These are phyloP conservation scores for Ascochyta pisi DNA, from an alignment of 2,329 filamentous ascomycete genomes.

Conservation along the genomic window DNA sequence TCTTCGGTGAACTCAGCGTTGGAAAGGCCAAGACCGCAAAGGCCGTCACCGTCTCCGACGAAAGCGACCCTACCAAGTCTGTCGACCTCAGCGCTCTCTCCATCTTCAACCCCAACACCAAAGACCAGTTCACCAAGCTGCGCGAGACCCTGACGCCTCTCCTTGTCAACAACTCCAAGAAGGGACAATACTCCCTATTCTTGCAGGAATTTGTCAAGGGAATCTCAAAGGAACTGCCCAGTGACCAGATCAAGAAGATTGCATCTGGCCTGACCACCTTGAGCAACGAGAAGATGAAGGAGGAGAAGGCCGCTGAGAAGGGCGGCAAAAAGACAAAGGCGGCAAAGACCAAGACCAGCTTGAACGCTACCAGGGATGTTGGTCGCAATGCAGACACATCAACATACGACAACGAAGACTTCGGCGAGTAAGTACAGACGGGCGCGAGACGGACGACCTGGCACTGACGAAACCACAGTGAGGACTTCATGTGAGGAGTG, in stretches of 20 bases:
- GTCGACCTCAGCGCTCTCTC: conserved; percentile 81
- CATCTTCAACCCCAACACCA: conserved; percentile 88
- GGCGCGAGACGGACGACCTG: neutral
- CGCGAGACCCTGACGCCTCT: conserved; percentile 81
- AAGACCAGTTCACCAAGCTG: conserved; percentile 82
- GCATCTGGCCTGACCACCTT: conserved; percentile 85
- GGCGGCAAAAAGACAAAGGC: conserved; percentile 97
- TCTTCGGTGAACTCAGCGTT: conserved; percentile 80
- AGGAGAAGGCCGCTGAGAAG: conserved; percentile 95
- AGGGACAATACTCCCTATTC: conserved; percentile 89
- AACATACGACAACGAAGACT: conserved; percentile 81
- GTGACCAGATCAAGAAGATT: conserved; percentile 96
- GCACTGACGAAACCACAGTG: conserved; percentile 39
- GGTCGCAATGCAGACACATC: conserved; percentile 70
- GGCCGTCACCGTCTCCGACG: conserved; percentile 71
- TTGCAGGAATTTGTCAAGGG: conserved; percentile 90
- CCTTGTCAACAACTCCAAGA: conserved; percentile 76
- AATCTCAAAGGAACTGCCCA: conserved; percentile 84
- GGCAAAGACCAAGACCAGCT: conserved; percentile 88
- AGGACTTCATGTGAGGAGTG: conserved; percentile 48
- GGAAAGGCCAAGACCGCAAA: conserved; percentile 74
- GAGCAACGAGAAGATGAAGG: conserved; percentile 97
- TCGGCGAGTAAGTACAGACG: conserved; percentile 76
- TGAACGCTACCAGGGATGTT: conserved; percentile 71
- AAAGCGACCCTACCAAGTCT: conserved; percentile 75